Evolutionary conservation across 331 rosid genomes (phyloP), one percentile per base, ranked within the genome.

Genomic region (Phaseolus coccineus): DNA sequence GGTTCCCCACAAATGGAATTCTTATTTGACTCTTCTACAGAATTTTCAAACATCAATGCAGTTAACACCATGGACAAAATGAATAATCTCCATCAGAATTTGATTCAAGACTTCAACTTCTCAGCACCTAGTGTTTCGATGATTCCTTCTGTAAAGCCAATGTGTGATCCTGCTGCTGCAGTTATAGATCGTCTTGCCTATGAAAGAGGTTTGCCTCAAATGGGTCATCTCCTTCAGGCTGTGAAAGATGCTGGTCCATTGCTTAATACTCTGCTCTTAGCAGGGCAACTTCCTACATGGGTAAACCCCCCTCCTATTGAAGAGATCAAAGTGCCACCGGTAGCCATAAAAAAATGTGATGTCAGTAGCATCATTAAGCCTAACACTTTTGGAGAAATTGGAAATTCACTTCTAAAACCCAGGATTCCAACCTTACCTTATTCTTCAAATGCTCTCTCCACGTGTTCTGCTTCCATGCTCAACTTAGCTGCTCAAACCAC

Each of bases 261-360:
- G 57, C 96, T 96, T 40, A 87, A 89, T 70, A 87, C 87, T 0
- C 76, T 93, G 28, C 85, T 96, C 2, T 84, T 93, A n/a, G 85
- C 97, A 0, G 99, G 97, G 22, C 94, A 93, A 4, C 91, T 96
- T 77, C 99, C 99, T 3, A 83, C 64, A 11, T 96, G 99, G 99
- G 74, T 84, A 19, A 96, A 93, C 64, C 98, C 98, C 2, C 99
- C 98, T 2, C 93, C 94, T 33, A 16, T 85, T 69, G 88, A 79
- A 69, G 64, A 82, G 30, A 87, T 93, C 69, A 85, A 87, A 30
- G 73, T 93, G 69, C 99, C 97, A 63, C 88, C 88, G 5, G 78
- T 92, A 67, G 62, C 82, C 16, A 80, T 91, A 63, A 79, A 79
- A 74, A 89, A 88, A 15, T 76, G 67, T 74, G 88, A 80, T 48